Evolutionary conservation across 1,139 yeast genomes (phyloP), one percentile per base, ranked within the genome.

Genomic region (Magnusiomyces ingens): DNA sequence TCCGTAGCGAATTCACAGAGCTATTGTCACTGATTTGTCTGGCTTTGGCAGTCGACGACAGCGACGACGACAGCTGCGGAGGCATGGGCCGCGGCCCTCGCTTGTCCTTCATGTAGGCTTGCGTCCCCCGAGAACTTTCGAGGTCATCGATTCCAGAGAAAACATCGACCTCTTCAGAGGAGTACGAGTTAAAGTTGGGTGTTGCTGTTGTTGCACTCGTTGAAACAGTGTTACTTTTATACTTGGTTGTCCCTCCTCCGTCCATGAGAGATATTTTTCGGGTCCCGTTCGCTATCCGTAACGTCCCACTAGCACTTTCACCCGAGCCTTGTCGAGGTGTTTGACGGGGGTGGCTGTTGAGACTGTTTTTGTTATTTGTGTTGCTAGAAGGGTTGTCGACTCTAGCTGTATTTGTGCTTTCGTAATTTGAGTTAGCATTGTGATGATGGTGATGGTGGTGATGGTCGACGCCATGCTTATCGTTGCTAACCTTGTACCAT

Each of bases 131-230:
- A 19, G 42, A 37, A n/a, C 49, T 46, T 18, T 46, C 43, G 11
- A 51, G 44, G 46, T 54, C 56, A 26, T 54, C 54, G 37, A 54
- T 51, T 15, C 53, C 57, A 2, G 50, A 50, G 26, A 54, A 54
- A 15, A 49, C 47, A 29, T 54, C 57, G 3, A 36, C 38, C 13
- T 54, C 56, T 13, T 45, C 53, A 13, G 37, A 47, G 10, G 40
- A 19, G n/a, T 36, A 13, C 10, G 49, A 46, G 4, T 46, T 21
- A 32, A 26, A 26, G 32, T 26, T 26, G 8, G 32, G 32, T 5
- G 32, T 26, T 8, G 32, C 32, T 26, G 32, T 26, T 26, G 32
- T 26, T 26, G 32, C 32, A 26, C 32, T 26, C 8, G 32, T 26
- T 8, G 32, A 26, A 5, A 26, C 32, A 5, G 32, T 26, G 8